Evolutionary conservation across 495 filamentous ascomycete genomes (phyloP).

Genomic region (Penicillium parvum): DNA sequence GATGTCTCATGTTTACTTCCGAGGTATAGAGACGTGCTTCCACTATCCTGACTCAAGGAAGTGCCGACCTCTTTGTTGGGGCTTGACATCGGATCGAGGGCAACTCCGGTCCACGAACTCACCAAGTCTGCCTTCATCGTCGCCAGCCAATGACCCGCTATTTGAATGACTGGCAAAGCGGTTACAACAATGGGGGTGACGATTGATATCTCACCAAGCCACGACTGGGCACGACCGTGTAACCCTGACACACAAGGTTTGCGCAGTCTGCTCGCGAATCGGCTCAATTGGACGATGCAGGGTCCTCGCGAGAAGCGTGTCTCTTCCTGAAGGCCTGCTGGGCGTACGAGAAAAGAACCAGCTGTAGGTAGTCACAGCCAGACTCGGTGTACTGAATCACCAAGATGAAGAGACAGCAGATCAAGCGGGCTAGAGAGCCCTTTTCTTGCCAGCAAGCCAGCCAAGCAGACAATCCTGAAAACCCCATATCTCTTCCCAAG

Average conservation of each 20-base stretch:
- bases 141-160: too few relatives aligned
- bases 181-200: too few relatives aligned
- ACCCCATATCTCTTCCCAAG: slow-evolving; percentile 4
- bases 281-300: slow-evolving; percentile 16
- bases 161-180: too few relatives aligned
- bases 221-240: too few relatives aligned
- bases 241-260: slow-evolving; percentile 11
- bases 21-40: slow-evolving; percentile 16
- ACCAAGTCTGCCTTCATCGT: too few relatives aligned
- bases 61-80: slow-evolving; percentile 12
- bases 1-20: slow-evolving; percentile 13
- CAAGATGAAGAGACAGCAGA: too few relatives aligned
- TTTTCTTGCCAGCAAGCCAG: neutral
- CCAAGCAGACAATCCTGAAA: slow-evolving; percentile 11
- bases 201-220: slow-evolving; percentile 19
- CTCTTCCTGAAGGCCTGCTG: slow-evolving; percentile 7
- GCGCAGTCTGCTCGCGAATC: slow-evolving; percentile 1
- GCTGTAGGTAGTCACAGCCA: slow-evolving; percentile 5
- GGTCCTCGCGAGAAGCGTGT: slow-evolving; percentile 10
- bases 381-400: slow-evolving; percentile 12
- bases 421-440: neutral
- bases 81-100: slow-evolving; percentile 15
- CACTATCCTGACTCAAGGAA: slow-evolving; percentile 11
- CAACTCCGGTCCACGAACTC: slow-evolving; percentile 8
- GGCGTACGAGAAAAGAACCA: slow-evolving; percentile 11